A percentile compares a stretch with the other conserved stretches of the same genome.
Conservation (phyloP, 768 basidiomycete genomes). For the Ramaria sp. region DNA sequence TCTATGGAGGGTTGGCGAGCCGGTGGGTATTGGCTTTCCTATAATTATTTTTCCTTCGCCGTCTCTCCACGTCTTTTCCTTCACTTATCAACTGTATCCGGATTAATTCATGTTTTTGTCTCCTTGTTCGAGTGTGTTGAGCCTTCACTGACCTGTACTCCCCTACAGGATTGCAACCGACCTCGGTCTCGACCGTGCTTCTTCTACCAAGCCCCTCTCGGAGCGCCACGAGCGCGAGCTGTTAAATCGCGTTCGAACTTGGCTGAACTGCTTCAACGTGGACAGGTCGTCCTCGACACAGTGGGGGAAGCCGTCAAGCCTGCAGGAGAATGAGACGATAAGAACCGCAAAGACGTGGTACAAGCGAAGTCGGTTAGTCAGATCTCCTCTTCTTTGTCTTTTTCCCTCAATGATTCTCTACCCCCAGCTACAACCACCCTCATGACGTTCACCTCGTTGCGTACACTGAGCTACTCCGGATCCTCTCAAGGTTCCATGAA, state of each 20-base stretch:
- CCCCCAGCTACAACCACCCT: constrained; percentile 13
- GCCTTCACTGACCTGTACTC: background rate
- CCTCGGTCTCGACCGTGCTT: constrained; percentile 40
- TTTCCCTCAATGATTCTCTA: background rate
- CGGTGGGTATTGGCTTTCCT: constrained; percentile 28
- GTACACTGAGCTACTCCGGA: constrained; percentile 39
- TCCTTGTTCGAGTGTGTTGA: constrained; percentile 23
- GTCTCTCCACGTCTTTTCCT: background rate
- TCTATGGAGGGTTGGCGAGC: constrained; percentile 62
- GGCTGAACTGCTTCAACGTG: constrained; percentile 66
- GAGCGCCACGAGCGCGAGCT: constrained; percentile 54
- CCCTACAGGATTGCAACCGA: constrained; percentile 43
- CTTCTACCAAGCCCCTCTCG: constrained; percentile 11
- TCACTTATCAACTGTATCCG: background rate
- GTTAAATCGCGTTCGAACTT: constrained; percentile 60
- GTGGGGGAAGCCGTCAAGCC: constrained; percentile 62
- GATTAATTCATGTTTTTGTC: too few species aligned
- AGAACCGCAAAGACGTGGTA: constrained; percentile 36
- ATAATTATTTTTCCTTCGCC: background rate
- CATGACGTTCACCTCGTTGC: constrained; percentile 31
- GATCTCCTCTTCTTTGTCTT: background rate
- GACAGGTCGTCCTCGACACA: constrained; percentile 69
- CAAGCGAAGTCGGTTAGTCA: background rate
- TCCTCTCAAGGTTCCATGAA: constrained; percentile 36
- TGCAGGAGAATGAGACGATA: constrained; percentile 48